These are phyloP conservation scores for Dorcoceras hygrometricum DNA, from an alignment of 257 asterid species.

Conservation along the genomic window DNA sequence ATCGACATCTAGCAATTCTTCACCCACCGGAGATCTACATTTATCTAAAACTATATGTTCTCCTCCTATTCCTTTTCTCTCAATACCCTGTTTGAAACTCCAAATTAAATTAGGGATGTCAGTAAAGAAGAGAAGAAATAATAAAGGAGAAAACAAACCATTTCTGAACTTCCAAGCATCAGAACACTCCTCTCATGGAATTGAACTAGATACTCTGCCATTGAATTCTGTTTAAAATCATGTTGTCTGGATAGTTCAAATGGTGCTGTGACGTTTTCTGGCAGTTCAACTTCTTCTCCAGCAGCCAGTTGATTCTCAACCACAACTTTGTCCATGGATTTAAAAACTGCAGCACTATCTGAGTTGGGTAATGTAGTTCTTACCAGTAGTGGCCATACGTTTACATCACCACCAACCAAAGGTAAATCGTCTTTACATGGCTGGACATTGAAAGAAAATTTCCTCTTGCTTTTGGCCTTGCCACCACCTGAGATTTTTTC, in stretches of 20 bases:
- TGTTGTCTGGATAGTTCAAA: slow-evolving; percentile 35
- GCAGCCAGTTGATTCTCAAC: slow-evolving; percentile 32
- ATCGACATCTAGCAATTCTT: slow-evolving; percentile 37
- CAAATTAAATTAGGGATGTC: slow-evolving; percentile 18
- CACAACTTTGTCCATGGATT: slow-evolving; percentile 28
- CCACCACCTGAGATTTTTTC: slow-evolving; percentile 45
- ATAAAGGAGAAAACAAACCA: slow-evolving; percentile 39
- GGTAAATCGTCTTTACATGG: slow-evolving; percentile 35
- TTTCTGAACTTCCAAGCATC: slow-evolving; percentile 39
- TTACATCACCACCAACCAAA: slow-evolving; percentile 32
- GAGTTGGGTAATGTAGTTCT: slow-evolving; percentile 30
- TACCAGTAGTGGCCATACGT: slow-evolving; percentile 29
- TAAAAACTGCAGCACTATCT: slow-evolving; percentile 32
- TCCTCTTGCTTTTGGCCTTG: slow-evolving; percentile 48
- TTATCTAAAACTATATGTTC: slow-evolving; percentile 25
- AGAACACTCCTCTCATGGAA: slow-evolving; percentile 42
- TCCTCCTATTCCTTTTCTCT: slow-evolving; percentile 32
- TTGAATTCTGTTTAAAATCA: slow-evolving; percentile 44
- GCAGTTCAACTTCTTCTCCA: slow-evolving; percentile 34
- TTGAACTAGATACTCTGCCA: slow-evolving; percentile 66
- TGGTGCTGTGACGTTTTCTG: slow-evolving; percentile 28
- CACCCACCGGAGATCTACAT: slow-evolving; percentile 33
- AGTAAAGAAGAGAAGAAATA: slow-evolving; percentile 16
- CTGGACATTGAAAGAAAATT: slow-evolving; percentile 39
- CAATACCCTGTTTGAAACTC: slow-evolving; percentile 30